phyloP scores from a whole-genome alignment of 129 eudicot genomes.

The Erigeron canadensis region DNA sequence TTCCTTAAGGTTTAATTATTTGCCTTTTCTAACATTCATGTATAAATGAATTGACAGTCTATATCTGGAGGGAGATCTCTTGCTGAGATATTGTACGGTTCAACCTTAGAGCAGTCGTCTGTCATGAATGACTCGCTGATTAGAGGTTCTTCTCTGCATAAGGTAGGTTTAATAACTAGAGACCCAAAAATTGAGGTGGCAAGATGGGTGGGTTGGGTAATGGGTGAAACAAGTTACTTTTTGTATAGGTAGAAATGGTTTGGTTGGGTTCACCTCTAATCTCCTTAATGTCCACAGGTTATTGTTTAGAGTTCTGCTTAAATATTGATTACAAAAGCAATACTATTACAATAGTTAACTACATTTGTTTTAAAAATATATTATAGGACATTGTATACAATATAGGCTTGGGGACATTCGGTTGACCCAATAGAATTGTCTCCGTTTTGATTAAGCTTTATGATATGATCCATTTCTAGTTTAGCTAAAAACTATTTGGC shows the following conservation, averaged over 20 bases:
- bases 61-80: conserved; percentile 92
- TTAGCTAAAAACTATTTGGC: neutral
- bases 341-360: neutral
- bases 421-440: neutral
- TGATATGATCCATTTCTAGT: neutral
- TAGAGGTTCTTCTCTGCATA: conserved; percentile 84
- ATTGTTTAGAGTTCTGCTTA: neutral
- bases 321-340: neutral
- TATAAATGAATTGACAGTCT: conserved; percentile 56
- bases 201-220: neutral
- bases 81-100: conserved; percentile 83
- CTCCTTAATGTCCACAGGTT: neutral
- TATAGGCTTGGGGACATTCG: neutral
- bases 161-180: conserved; percentile 47
- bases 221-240: neutral
- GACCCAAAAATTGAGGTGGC: neutral
- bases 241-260: neutral
- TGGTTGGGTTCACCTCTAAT: neutral
- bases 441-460: neutral
- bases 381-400: neutral
- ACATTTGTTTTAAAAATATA: neutral
- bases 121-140: conserved; percentile 46
- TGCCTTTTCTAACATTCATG: neutral
- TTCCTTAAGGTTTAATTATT: neutral
- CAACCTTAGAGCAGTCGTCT: conserved; percentile 37